Evolutionary conservation across 2,329 filamentous ascomycete species (phyloP).

Genomic region (Coniochaeta ligniaria): DNA sequence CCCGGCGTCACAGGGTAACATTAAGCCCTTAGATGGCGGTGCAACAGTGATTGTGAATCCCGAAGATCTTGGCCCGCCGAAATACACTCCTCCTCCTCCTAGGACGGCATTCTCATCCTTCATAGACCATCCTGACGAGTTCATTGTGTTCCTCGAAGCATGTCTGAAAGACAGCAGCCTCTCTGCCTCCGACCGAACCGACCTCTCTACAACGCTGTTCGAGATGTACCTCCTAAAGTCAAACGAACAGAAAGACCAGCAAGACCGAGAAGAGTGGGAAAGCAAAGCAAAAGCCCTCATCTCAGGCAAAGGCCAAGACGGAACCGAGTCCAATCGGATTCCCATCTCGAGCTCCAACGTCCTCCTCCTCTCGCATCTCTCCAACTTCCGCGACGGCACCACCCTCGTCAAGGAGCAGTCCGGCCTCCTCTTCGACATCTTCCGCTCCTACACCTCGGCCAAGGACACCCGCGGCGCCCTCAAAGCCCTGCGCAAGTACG

Average conservation of each 20-base stretch:
- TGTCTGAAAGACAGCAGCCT: constrained; percentile 67
- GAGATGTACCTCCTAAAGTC: constrained; percentile 97
- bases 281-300: constrained; percentile 85
- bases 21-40: constrained; percentile 43
- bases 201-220: constrained; percentile 90
- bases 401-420: constrained; percentile 91
- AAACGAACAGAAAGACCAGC: constrained; percentile 60
- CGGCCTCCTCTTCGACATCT: constrained; percentile 88
- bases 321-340: constrained; percentile 25
- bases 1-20: constrained; percentile 41
- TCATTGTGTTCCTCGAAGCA: constrained; percentile 87
- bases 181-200: constrained; percentile 67
- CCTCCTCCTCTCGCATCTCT: constrained; percentile 83
- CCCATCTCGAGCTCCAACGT: constrained; percentile 95
- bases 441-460: constrained; percentile 88
- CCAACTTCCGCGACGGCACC: constrained; percentile 83
- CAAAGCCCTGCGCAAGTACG: constrained; percentile 84
- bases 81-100: constrained; percentile 76
- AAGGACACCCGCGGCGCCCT: constrained; percentile 89
- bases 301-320: constrained; percentile 39
- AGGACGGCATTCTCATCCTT: constrained; percentile 92
- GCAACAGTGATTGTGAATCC: constrained; percentile 42
- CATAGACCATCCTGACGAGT: constrained; percentile 86
- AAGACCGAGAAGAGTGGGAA: constrained; percentile 75
- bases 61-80: constrained; percentile 35